Conservation (phyloP, 495 filamentous ascomycete genomes). For the Penicillium silybi region DNA sequence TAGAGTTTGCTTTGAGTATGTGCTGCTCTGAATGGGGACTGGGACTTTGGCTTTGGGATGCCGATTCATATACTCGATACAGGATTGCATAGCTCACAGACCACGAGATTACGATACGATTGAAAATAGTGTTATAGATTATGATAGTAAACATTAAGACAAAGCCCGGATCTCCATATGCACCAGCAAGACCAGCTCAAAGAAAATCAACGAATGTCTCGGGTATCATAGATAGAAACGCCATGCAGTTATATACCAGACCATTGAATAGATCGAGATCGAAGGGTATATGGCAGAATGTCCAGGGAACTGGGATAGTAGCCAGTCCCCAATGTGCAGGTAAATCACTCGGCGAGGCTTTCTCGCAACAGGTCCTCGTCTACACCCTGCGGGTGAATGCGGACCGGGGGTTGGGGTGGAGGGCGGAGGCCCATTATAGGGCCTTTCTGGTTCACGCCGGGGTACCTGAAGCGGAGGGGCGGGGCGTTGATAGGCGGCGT, state of each 20-base stretch:
- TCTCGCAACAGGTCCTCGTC: constrained; percentile 40
- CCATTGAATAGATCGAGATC: background rate
- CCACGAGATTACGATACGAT: too few relatives aligned
- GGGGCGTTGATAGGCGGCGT: background rate
- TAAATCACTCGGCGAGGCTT: constrained; percentile 32
- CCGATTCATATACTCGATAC: too few relatives aligned
- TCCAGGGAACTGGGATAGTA: background rate
- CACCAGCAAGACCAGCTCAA: background rate
- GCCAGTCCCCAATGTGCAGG: background rate
- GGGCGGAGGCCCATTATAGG: constrained; percentile 40
- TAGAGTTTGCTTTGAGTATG: background rate
- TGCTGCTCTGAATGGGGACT: too few relatives aligned
- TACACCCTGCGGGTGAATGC: constrained; percentile 32
- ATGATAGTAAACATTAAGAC: too few relatives aligned
- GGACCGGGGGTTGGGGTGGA: constrained; percentile 26
- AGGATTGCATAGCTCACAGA: too few relatives aligned
- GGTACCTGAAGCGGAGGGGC: constrained; percentile 30
- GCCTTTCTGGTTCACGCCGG: constrained; percentile 48
- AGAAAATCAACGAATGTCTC: background rate
- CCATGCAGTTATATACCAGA: background rate
- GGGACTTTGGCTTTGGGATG: too few relatives aligned
- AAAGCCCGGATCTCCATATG: too few relatives aligned
- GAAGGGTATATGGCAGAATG: background rate
- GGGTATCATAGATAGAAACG: background rate
- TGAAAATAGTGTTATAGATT: too few relatives aligned